A percentile compares a stretch with the other conserved stretches of the same genome.
These are phyloP conservation scores for Curvularia spicifera DNA, from an alignment of 2,329 filamentous ascomycete species.

Conservation along the genomic window DNA sequence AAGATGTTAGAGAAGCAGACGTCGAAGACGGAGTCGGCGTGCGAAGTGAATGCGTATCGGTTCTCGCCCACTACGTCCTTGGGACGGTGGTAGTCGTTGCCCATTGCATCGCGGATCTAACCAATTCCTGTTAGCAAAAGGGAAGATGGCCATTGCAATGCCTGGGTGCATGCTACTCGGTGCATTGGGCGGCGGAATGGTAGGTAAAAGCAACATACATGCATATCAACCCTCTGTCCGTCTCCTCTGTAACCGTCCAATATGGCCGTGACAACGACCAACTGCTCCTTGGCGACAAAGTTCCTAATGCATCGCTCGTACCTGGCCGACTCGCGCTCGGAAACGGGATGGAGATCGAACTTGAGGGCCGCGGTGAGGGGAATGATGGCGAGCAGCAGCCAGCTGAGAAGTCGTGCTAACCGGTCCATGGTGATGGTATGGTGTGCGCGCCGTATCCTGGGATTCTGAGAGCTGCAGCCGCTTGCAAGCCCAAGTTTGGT, in stretches of 20 bases:
- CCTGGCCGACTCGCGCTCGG: conserved; percentile 65
- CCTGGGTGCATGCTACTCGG: not conserved
- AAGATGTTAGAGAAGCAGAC: conserved; percentile 93
- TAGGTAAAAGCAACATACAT: conserved; percentile 65
- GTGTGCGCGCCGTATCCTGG: conserved; percentile 15
- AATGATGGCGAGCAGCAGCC: conserved; percentile 48
- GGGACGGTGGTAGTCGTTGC: conserved; percentile 92
- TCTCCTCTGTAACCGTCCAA: conserved; percentile 86
- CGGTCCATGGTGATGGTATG: conserved; percentile 42
- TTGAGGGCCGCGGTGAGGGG: conserved; percentile 72
- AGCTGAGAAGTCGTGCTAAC: conserved; percentile 42
- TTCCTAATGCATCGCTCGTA: conserved; percentile 93
- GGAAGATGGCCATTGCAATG: not conserved
- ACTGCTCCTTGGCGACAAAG: conserved; percentile 88
- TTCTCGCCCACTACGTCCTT: conserved; percentile 92
- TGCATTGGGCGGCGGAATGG: not conserved
- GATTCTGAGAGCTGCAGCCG: conserved; percentile 20
- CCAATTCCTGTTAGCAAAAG: conserved; percentile 9
- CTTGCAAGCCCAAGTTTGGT: conserved; percentile 18
- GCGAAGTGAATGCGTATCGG: conserved; percentile 91
- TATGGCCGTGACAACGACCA: conserved; percentile 93
- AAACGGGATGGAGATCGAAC: conserved; percentile 84
- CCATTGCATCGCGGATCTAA: conserved; percentile 92
- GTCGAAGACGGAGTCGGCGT: conserved; percentile 90
- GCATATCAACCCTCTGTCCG: conserved; percentile 92